Evolutionary conservation across 208 protist species (phyloP).

Genomic region (Acanthamoeba castellanii): DNA sequence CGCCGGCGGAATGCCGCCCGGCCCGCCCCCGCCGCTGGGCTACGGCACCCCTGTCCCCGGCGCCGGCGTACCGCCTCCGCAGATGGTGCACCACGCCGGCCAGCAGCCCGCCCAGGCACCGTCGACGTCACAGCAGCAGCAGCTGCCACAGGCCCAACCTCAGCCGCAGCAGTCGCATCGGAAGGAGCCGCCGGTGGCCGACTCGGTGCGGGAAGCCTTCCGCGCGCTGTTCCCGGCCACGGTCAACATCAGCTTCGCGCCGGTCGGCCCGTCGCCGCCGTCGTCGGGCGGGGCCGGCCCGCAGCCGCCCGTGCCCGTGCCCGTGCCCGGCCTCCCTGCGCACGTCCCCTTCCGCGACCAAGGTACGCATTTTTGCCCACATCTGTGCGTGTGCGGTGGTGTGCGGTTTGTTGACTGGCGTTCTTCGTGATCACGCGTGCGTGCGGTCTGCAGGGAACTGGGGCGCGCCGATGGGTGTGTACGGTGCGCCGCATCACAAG

Average conservation of each 20-base stretch:
- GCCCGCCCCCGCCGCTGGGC: too few relatives aligned
- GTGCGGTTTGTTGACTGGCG: not conserved
- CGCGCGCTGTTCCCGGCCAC: constrained; percentile 25
- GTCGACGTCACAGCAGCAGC: not conserved
- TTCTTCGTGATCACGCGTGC: not conserved
- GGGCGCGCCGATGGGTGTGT: not conserved
- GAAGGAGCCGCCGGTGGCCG: not conserved
- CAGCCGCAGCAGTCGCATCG: not conserved
- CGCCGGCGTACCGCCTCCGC: not conserved
- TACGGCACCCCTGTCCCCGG: not conserved
- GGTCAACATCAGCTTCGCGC: constrained; percentile 53
- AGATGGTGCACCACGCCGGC: not conserved
- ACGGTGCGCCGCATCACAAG: not conserved
- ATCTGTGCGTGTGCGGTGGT: not conserved
- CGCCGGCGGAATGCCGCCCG: not conserved
- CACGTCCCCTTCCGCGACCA: constrained; percentile 5
- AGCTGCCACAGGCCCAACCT: not conserved
- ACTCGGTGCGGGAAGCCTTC: constrained; percentile 26
- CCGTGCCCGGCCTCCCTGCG: not conserved
- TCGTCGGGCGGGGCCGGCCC: not conserved
- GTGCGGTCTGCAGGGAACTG: not conserved
- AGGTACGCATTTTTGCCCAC: not conserved
- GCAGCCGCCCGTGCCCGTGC: not conserved
- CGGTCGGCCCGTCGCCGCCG: not conserved
- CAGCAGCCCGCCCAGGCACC: not conserved